Conservation (phyloP, 345 rosid genomes). For the Leavenworthia alabamica region DNA sequence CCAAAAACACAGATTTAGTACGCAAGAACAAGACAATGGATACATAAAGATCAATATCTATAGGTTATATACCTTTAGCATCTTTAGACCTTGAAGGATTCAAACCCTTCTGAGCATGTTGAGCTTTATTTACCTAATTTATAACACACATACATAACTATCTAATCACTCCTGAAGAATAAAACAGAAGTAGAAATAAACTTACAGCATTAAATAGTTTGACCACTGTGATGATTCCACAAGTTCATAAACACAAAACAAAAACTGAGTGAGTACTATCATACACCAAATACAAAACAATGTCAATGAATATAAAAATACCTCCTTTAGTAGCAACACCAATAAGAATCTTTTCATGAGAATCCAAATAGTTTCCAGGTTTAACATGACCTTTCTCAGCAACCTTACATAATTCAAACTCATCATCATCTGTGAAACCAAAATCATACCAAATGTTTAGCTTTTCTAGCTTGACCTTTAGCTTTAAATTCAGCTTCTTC, state of each 20-base stretch:
- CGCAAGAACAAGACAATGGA: neutral
- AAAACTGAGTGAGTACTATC: slow-evolving; percentile 28
- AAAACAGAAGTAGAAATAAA: slow-evolving; percentile 9
- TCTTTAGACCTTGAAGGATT: slow-evolving; percentile 76
- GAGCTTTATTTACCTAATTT: slow-evolving; percentile 87
- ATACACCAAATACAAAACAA: slow-evolving; percentile 5
- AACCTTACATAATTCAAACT: slow-evolving; percentile 32
- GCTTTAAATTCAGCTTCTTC: too few species aligned
- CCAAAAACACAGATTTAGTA: neutral
- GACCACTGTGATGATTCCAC: slow-evolving; percentile 53
- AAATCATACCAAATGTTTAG: too few species aligned
- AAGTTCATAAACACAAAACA: slow-evolving; percentile 2
- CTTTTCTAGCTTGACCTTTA: too few species aligned
- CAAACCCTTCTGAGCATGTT: slow-evolving; percentile 76
- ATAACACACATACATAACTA: neutral
- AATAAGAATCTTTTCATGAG: slow-evolving; percentile 77
- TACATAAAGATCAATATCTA: neutral
- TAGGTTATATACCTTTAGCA: slow-evolving; percentile 55
- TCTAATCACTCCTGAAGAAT: neutral
- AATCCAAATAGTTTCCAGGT: slow-evolving; percentile 69
- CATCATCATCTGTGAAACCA: neutral
- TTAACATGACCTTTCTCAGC: slow-evolving; percentile 85
- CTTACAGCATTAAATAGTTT: slow-evolving; percentile 94
- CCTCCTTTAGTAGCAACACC: slow-evolving; percentile 98
- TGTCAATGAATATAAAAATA: slow-evolving; percentile 10